Evolutionary conservation across 1,139 yeast genomes (phyloP).

Genomic region (Sugiyamaella japonica): DNA sequence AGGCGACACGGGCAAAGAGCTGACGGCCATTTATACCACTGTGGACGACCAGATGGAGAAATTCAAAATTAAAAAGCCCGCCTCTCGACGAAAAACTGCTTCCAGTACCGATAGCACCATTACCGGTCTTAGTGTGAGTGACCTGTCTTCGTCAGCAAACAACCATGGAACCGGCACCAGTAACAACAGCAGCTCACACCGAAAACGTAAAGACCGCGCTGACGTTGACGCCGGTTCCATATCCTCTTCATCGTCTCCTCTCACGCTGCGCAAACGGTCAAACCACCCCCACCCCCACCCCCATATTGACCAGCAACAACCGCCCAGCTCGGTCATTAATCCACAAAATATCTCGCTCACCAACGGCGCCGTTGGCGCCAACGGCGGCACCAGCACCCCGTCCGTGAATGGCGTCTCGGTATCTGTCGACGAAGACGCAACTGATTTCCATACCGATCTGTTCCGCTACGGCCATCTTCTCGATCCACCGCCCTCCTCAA

Average conservation of each 20-base stretch:
- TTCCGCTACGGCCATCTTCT: background rate
- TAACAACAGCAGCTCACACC: background rate
- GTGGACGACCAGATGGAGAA: constrained; percentile 4
- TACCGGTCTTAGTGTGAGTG: background rate
- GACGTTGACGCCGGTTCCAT: background rate
- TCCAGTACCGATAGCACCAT: background rate
- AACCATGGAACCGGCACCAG: background rate
- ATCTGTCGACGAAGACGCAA: constrained; percentile 3
- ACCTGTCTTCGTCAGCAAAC: no score
- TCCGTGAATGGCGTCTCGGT: background rate
- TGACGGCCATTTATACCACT: background rate
- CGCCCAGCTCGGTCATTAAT: background rate
- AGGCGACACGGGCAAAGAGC: background rate
- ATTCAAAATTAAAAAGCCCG: background rate
- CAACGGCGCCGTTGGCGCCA: background rate
- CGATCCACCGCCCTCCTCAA: background rate
- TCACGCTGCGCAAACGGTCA: background rate
- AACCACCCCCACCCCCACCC: background rate
- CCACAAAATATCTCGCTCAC: background rate
- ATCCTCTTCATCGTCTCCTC: background rate
- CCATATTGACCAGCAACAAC: background rate
- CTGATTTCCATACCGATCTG: constrained; percentile 1
- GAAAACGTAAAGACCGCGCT: background rate
- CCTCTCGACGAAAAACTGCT: background rate
- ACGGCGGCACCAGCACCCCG: background rate